Base-by-base conservation (phyloP, 192 early-diverging fungal species). In the Coemansia sp. region DNA sequence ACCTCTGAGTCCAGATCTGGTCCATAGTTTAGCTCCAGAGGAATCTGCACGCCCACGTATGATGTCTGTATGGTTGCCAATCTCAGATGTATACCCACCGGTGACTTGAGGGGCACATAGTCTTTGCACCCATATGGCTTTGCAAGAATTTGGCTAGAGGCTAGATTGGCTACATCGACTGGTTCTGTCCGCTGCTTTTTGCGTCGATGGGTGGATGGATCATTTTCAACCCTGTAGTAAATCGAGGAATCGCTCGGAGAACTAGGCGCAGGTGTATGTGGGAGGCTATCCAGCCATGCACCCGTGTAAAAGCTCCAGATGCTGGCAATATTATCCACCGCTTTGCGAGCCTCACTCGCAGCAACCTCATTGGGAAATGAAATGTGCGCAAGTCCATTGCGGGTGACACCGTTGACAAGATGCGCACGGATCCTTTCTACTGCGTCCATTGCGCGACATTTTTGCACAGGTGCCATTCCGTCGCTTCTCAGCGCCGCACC, bases 11-110 rank as follows among this genome's bases (percentile, higher is more conserved):
- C 51, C 19, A 60, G 59, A 4, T 48, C 41, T 5, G 61, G 52
- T 3, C 56, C 47, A 3, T 25, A 25, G 27, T 63, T 32, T n/a
- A 56, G 26, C 0, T 23, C 22, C 18, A 74, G 41, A 9, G 77
- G 77, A 2, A 80, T 54, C 54, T 80, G 77, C 2, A 80, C 53
- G 48, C 77, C 77, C 7, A 71, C 68, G 44, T 69, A 80, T 12
- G 77, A 80, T 6, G 77, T 74, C 25, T 70, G 77, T 21, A 80
- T 58, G 9, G 51, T 56, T 0, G 68, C 51, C 10, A 80, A 38
- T 16, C 57, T 34, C 38, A 80, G 26, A 44, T 80, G 68, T 16
- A 80, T 54, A 8, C 77, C 77, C 26, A 80, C 34, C 7, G 77
- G 28, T 8, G 64, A 24, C 3, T 69, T 47, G 6, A 71, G 54